Percentiles rank a stretch among this genome's conserved stretches.
Conservation (phyloP, 2,329 filamentous ascomycete species). For the Exserohilum rostratum region DNA sequence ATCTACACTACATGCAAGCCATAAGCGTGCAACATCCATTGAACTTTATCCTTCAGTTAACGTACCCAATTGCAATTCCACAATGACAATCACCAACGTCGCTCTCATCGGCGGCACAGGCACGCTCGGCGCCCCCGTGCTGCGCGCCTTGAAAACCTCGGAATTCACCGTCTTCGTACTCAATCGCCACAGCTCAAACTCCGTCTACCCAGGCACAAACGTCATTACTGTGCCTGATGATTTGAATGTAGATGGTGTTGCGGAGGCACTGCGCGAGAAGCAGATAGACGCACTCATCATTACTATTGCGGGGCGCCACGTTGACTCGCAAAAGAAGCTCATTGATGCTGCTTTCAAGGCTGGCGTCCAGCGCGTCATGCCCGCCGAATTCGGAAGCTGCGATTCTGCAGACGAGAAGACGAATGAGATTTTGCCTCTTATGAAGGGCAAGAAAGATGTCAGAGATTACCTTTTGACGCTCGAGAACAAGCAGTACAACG, state of each 20-base stretch:
- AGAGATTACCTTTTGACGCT: constrained; percentile 57
- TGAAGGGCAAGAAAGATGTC: constrained; percentile 55
- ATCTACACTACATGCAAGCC: no score
- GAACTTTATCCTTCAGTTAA: no score
- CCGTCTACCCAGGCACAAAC: constrained; percentile 51
- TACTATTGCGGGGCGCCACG: constrained; percentile 54
- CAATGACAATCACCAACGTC: constrained; percentile 46
- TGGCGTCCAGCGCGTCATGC: constrained; percentile 66
- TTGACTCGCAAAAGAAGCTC: constrained; percentile 57
- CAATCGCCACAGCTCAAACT: constrained; percentile 45
- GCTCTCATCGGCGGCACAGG: constrained; percentile 50
- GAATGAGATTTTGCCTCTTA: constrained; percentile 58
- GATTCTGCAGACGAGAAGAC: constrained; percentile 50
- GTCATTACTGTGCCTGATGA: constrained; percentile 50
- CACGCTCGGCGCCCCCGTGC: constrained; percentile 42
- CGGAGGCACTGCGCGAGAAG: constrained; percentile 52
- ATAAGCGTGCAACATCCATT: no score
- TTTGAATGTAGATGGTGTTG: constrained; percentile 37
- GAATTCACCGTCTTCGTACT: constrained; percentile 43
- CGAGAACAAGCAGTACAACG: constrained; percentile 48
- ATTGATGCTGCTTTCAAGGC: constrained; percentile 64
- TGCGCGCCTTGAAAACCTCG: constrained; percentile 39
- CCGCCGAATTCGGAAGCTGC: constrained; percentile 63
- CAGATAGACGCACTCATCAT: constrained; percentile 58
- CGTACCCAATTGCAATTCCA: neutral